Base-by-base conservation (phyloP, 306 rosid species). In the Trifolium repens region DNA sequence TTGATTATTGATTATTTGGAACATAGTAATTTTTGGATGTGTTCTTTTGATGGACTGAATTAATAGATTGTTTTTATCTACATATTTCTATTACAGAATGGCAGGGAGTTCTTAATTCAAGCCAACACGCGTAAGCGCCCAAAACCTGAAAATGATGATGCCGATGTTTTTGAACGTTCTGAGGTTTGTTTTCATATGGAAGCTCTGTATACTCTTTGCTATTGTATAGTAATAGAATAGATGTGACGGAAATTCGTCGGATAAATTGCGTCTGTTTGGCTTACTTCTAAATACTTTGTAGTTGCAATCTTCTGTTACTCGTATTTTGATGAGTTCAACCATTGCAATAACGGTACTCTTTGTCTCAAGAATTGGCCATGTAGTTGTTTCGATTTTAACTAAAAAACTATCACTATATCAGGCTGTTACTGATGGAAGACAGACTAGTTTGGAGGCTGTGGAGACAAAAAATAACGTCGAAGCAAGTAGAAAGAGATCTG, bases 101-200 rank as follows among this genome's bases (percentile, higher is more conserved):
- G 88, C 34, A 84, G 84, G 59, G 92, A 84, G 82, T 96, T 90
- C 85, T 87, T 96, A 35, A 92, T 96, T 71, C 99, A 90, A 84
- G 98, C 97, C 74, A 96, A 92, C 82, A 88, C 94, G 69, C 92
- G 81, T 69, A 96, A 96, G 85, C 94, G 97, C 59, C 86, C 27
- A 62, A 92, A 90, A 84, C 81, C 74, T 80, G 81, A 87, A 71
- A 88, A 86, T 65, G 90, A 84, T 79, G 70, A 71, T 60, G 43
- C 87, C n/a, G 76, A 78, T 79, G 77, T 77, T 76, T 85, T 84
- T 78, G 92, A 92, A 44, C 87, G 42, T 69, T 84, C 75, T 67
- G 98, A 90, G 96, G 99, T 96, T 80, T 74, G 88, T 79, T 57
- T 65, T 85, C 61, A 66, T 77, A 42, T 53, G 58, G 37, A 40